Evolutionary conservation across 768 basidiomycete species (phyloP).

Genomic region (Boletus rubropictus): DNA sequence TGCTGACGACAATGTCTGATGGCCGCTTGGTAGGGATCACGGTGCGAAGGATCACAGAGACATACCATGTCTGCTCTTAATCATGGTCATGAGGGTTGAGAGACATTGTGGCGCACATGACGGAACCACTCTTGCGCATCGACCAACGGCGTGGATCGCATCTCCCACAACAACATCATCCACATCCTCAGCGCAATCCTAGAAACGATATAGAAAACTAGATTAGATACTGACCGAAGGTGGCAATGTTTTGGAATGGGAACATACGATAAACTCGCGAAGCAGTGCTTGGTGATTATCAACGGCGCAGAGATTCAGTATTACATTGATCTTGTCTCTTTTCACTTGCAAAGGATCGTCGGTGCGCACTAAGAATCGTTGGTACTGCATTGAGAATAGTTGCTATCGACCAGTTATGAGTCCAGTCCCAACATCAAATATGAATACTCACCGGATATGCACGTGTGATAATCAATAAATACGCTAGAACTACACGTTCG

Average conservation of each 20-base stretch:
- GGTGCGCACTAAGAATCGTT: conserved; percentile 63
- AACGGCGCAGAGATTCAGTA: conserved; percentile 57
- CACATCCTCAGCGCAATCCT: conserved; percentile 81
- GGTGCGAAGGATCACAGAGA: conserved; percentile 4
- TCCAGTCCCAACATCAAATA: background rate
- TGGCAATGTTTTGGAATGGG: background rate
- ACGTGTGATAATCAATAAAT: conserved; percentile 60
- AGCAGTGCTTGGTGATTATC: conserved; percentile 70
- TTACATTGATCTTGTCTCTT: conserved; percentile 65
- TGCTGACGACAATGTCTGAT: conserved; percentile 72
- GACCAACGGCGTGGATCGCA: conserved; percentile 75
- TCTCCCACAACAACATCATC: conserved; percentile 67
- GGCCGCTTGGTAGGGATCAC: conserved; percentile 3
- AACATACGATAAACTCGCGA: conserved; percentile 77
- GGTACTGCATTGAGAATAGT: conserved; percentile 57
- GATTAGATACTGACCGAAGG: background rate
- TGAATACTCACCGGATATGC: conserved; percentile 54
- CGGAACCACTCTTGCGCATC: conserved; percentile 62
- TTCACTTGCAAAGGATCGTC: conserved; percentile 66
- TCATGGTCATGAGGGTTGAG: conserved; percentile 69
- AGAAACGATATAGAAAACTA: background rate
- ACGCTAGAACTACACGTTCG: conserved; percentile 67
- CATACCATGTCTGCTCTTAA: conserved; percentile 71
- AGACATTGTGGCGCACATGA: conserved; percentile 69
- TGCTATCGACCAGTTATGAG: conserved; percentile 15